Conservation (phyloP, 176 grass and related monocot genomes). For the sorghum (Sorghum bicolor) region DNA sequence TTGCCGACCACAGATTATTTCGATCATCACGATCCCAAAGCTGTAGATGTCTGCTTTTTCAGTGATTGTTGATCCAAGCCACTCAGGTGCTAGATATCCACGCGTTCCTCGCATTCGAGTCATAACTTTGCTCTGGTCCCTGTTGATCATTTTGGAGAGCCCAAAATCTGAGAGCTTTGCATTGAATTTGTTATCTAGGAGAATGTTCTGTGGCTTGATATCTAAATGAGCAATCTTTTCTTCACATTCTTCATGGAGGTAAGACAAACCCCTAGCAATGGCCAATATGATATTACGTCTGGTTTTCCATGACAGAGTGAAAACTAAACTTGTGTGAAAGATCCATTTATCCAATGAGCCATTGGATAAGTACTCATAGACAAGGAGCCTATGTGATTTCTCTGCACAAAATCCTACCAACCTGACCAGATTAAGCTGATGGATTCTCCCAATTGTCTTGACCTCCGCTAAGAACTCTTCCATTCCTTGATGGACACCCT, state of each 20-base stretch:
- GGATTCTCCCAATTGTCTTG: conserved; percentile 7
- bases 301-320: not conserved
- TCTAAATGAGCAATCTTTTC: conserved; percentile 19
- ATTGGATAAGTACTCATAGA: not conserved
- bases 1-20: not conserved
- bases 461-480: conserved; percentile 38
- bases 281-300: not conserved
- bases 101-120: conserved; percentile 9
- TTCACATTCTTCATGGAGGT: conserved; percentile 11
- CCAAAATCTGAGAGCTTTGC: conserved; percentile 16
- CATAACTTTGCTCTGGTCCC: conserved; percentile 16
- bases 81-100: conserved; percentile 4
- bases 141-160: conserved; percentile 4
- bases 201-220: conserved; percentile 4
- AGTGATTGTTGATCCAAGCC: not conserved
- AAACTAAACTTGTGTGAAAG: not conserved
- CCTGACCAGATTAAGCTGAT: not conserved
- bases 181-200: not conserved
- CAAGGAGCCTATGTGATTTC: conserved; percentile 9
- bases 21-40: not conserved
- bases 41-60: conserved; percentile 5
- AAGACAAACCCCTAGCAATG: conserved; percentile 2
- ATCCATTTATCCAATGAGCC: conserved; percentile 8
- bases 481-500: conserved; percentile 34
- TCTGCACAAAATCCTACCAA: conserved; percentile 4